These are phyloP conservation scores for Prunus armeniaca DNA, from an alignment of 306 rosid genomes.

Conservation along the genomic window DNA sequence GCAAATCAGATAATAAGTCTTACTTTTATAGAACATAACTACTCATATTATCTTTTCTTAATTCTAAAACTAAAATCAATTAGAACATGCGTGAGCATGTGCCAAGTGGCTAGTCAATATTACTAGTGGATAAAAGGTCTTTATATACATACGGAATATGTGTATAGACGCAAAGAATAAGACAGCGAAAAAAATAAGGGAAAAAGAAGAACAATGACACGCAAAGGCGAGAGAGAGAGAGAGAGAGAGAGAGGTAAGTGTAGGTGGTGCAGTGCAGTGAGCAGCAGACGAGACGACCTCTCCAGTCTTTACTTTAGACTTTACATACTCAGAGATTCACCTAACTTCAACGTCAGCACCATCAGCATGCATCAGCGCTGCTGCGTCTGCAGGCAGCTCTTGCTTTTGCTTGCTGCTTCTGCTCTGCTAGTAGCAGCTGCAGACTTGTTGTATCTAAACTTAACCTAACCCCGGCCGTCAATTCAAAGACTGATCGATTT, in stretches of 20 bases:
- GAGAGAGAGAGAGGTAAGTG: neutral
- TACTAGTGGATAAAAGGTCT: no score
- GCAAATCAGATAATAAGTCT: no score
- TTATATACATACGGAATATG: neutral
- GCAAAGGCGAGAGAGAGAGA: constrained; percentile 17
- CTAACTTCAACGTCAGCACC: constrained; percentile 15
- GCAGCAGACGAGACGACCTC: neutral
- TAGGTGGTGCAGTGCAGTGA: neutral
- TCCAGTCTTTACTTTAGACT: neutral
- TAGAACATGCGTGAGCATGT: no score
- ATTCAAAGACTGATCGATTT: constrained; percentile 28
- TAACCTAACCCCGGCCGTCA: constrained; percentile 28
- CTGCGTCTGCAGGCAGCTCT: neutral
- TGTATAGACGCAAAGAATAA: neutral
- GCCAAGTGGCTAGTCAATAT: no score
- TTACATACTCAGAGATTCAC: constrained; percentile 2
- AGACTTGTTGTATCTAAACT: neutral
- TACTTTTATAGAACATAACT: no score
- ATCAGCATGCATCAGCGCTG: constrained; percentile 14
- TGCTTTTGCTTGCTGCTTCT: neutral
- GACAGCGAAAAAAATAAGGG: neutral
- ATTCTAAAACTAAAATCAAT: no score
- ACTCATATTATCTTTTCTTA: no score
- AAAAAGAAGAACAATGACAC: constrained; percentile 15
- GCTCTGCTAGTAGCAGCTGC: neutral